Conservation (phyloP, 1,139 yeast genomes). For the Geotrichum restrictum region DNA sequence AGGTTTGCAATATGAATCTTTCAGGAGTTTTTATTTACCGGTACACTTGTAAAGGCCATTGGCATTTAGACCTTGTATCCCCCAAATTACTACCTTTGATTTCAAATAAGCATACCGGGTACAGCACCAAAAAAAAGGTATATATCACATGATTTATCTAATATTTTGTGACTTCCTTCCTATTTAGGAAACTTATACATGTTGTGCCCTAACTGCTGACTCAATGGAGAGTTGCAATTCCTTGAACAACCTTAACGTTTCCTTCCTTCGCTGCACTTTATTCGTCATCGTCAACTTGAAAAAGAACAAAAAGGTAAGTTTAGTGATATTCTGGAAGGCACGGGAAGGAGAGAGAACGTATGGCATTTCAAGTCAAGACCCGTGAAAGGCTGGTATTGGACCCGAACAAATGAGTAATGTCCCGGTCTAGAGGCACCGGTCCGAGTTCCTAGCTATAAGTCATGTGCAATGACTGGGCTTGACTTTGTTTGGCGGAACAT, state of each 20-base stretch:
- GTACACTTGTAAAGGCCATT: no score
- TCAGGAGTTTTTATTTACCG: no score
- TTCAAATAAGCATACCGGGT: no score
- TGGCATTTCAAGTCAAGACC: no score
- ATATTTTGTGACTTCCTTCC: background rate
- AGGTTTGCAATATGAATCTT: no score
- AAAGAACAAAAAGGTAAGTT: background rate
- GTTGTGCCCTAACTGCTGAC: background rate
- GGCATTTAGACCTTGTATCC: no score
- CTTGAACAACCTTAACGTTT: background rate
- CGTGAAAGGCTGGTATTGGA: no score
- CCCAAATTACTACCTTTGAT: no score
- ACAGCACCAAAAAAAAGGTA: no score
- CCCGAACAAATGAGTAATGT: background rate
- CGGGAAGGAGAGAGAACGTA: background rate
- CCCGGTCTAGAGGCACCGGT: background rate
- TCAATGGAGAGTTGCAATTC: background rate
- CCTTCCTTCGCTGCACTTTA: background rate
- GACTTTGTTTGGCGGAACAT: background rate
- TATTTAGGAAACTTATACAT: background rate
- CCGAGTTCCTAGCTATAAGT: background rate
- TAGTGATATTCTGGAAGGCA: background rate
- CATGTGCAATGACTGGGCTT: slow-evolving; percentile 7
- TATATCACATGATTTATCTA: background rate
- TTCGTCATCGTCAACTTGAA: background rate